Base-by-base conservation (phyloP, 1,139 yeast species). In the Pichia norvegensis region DNA sequence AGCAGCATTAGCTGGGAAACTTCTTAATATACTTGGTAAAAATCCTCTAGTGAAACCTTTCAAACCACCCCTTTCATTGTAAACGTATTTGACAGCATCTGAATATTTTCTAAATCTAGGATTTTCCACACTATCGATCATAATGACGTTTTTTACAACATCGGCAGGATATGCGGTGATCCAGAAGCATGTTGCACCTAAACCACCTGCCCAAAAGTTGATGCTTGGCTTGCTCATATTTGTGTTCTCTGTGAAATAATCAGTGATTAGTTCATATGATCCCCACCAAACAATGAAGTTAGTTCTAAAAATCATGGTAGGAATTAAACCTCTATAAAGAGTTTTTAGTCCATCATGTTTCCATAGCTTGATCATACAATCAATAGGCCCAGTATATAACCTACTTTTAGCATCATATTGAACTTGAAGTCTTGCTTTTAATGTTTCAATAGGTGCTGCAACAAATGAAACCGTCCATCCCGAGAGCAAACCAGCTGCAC, bases 281-380 rank as follows among this genome's bases (percentile, higher is more conserved):
- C 95, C 95, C 97, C 97, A 88, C 94, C 95, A 87, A 51, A 85
- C 85, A 37, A 85, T 72, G 60, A 88, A 88, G 65, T 85, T 85
- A 1, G 95, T 80, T 59, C 96, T 73, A 67, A 88, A 88, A 14
- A 88, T 73, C 84, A 87, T 79, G 0, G 97, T 88, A 13, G 95
- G 80, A n/a, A 80, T 64, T 43, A 88, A 69, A 7, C 95, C 96
- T 55, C 84, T 79, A 63, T 85, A 87, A 16, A 87, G 69, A 0
- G 90, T 84, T 52, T 78, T 64, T n/a, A 83, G 65, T 5, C 95
- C 95, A 29, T 76, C 74, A 48, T 68, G 72, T 54, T 67, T 68
- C 63, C 74, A 76, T 50, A 73, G 69, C 61, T 76, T 74, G 37
- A 58, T 47, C 47, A 74, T 74, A 55, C 90, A 90, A 60, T 85